Evolutionary conservation across 805 yeast species (phyloP), one percentile per base, ranked within the genome.

Genomic region (Suhomyces vadensis): DNA sequence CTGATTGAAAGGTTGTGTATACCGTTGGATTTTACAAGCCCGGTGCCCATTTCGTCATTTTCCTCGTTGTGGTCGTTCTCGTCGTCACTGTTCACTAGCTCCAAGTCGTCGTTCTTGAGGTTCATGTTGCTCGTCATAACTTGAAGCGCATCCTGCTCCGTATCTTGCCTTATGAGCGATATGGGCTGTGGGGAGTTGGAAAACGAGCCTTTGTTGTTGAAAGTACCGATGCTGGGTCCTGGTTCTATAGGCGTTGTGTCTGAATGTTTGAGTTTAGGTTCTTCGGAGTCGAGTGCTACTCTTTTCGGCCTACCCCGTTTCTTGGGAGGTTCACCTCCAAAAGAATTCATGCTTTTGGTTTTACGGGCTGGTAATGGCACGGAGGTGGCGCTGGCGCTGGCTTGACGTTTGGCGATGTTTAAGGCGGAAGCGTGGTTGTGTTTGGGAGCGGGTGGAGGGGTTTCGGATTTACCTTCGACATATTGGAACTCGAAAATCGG

Each of bases 381-480:
- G 19, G 29, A 10, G n/a, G 49, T 14, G 27, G 35, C 35, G 20
- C 52, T n/a, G 17, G 41, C 33, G 22, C 52, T 41, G 3, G 57
- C 56, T 29, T 56, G 64, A 29, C 74, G 51, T 36, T 63, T 55
- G 14, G 74, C 74, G 5, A 65, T 58, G 47, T 71, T 71, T 7
- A 67, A 58, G 1, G 76, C 75, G n/a, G 71, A 66, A 3, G 75
- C 77, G 48, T 71, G 77, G 50, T 57, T 68, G 49, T 71, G 76
- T 53, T 69, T 70, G 5, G 75, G 77, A 3, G 76, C 76, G 6
- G 76, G 77, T 2, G 77, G 77, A 2, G 77, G 76, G n/a, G 56
- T 51, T 17, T 49, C 63, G 1, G 70, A 60, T 45, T 61, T 54
- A 8, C 75, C 77, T 51, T 71, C 76, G 19, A 69, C 50, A 51